Evolutionary conservation across 345 rosid genomes (phyloP).

Genomic region (Passiflora organensis): DNA sequence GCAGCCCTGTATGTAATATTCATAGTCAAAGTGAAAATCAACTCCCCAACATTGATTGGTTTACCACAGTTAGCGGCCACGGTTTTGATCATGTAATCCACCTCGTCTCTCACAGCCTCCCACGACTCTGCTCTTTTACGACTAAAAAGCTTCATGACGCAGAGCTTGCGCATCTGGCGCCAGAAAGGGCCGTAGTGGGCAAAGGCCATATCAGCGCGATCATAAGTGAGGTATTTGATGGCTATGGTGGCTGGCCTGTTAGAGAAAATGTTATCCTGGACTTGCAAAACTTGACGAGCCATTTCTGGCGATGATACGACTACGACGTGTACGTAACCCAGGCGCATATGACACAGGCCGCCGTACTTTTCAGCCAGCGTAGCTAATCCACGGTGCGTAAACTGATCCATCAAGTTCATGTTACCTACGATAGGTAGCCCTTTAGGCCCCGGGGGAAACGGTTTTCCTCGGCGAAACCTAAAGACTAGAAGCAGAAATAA

Average conservation of each 20-base stretch:
- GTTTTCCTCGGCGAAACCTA: slow-evolving; percentile 38
- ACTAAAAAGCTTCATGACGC: slow-evolving; percentile 87
- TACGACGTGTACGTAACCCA: slow-evolving; percentile 71
- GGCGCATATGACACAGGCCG: slow-evolving; percentile 67
- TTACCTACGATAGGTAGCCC: slow-evolving; percentile 84
- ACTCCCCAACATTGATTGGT: slow-evolving; percentile 65
- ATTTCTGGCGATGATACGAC: slow-evolving; percentile 65
- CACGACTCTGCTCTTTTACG: slow-evolving; percentile 91
- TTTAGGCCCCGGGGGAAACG: slow-evolving; percentile 83
- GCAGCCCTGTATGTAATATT: slow-evolving; percentile 84
- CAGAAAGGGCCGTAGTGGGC: slow-evolving; percentile 95
- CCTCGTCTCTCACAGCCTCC: slow-evolving; percentile 89
- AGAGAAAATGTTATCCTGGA: slow-evolving; percentile 76
- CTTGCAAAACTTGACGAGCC: slow-evolving; percentile 77
- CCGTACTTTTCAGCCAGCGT: slow-evolving; percentile 61
- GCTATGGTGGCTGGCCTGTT: slow-evolving; percentile 86
- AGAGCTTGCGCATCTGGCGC: slow-evolving; percentile 95
- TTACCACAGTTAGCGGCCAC: slow-evolving; percentile 43
- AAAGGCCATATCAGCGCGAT: slow-evolving; percentile 93
- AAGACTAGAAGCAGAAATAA: slow-evolving; percentile 39
- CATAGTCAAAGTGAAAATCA: slow-evolving; percentile 62
- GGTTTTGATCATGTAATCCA: slow-evolving; percentile 39
- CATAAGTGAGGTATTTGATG: slow-evolving; percentile 75
- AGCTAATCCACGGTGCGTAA: slow-evolving; percentile 86
- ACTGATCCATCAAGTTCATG: slow-evolving; percentile 84